Percentiles rank a stretch among this genome's conserved stretches.
Conservation (phyloP, 352 stramenopile species). For the Peronospora belbahrii region DNA sequence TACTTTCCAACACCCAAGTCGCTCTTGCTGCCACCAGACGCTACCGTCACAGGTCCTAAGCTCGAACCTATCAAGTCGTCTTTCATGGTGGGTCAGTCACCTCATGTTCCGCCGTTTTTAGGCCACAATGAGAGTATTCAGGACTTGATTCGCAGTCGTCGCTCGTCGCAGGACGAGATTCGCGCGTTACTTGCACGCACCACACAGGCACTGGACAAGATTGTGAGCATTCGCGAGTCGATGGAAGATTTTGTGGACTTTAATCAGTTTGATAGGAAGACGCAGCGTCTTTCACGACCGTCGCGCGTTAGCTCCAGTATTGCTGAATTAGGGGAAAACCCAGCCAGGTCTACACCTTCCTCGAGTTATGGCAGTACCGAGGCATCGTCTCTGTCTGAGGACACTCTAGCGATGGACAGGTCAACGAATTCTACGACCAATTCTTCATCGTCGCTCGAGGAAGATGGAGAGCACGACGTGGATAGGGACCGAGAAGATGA, state of each 20-base stretch:
- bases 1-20: constrained; percentile 5
- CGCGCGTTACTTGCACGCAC: constrained; percentile 61
- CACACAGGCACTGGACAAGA: constrained; percentile 64
- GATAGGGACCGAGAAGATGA: constrained; percentile 29
- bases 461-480: constrained; percentile 30
- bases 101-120: background rate
- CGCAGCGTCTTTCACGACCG: constrained; percentile 17
- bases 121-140: constrained; percentile 10
- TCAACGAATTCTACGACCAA: constrained; percentile 41
- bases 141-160: constrained; percentile 24
- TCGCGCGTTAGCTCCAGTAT: constrained; percentile 30
- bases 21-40: constrained; percentile 4
- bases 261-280: constrained; percentile 60
- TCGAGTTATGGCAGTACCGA: constrained; percentile 59
- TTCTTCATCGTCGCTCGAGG: constrained; percentile 37
- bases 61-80: constrained; percentile 26
- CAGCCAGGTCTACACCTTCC: constrained; percentile 14
- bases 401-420: constrained; percentile 23
- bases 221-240: constrained; percentile 76
- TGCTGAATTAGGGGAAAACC: constrained; percentile 21
- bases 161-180: constrained; percentile 65
- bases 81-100: constrained; percentile 17
- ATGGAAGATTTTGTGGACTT: constrained; percentile 81
- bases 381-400: constrained; percentile 34
- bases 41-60: constrained; percentile 12